These are phyloP conservation scores for Aspergillus sparsus DNA, from an alignment of 495 filamentous ascomycete genomes.

Conservation along the genomic window DNA sequence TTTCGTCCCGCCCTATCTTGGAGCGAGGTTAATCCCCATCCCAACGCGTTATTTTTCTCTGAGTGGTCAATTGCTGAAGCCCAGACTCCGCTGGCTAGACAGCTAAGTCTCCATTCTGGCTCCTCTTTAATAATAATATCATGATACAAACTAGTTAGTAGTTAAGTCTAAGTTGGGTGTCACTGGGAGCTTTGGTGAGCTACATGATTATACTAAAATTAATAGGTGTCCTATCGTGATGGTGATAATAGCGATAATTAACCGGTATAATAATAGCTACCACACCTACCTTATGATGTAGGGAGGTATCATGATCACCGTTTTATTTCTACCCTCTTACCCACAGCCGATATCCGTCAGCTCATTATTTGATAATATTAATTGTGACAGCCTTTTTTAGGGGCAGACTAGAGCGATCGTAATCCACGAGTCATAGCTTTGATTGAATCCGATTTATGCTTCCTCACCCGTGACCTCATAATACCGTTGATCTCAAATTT, in stretches of 20 bases:
- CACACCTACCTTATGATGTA: neutral
- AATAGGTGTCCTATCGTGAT: too few relatives aligned
- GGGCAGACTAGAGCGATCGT: neutral
- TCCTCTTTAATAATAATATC: slow-evolving; percentile 18
- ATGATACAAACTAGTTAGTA: neutral
- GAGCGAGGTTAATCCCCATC: slow-evolving; percentile 23
- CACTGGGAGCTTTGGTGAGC: too few relatives aligned
- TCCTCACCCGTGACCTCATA: slow-evolving; percentile 4
- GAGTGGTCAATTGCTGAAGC: slow-evolving; percentile 16
- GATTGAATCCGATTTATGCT: neutral
- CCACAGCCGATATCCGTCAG: too few relatives aligned
- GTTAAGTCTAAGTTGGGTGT: neutral
- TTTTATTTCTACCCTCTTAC: too few relatives aligned
- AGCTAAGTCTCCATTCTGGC: slow-evolving; percentile 13
- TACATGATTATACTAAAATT: too few relatives aligned
- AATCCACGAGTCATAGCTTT: neutral
- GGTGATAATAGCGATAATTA: too few relatives aligned
- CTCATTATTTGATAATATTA: neutral
- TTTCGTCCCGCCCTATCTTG: slow-evolving; percentile 26
- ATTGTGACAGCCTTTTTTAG: neutral
- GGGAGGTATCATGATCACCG: too few relatives aligned
- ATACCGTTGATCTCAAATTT: neutral
- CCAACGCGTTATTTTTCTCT: slow-evolving; percentile 26
- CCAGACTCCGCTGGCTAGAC: slow-evolving; percentile 21
- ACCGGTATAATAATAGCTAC: neutral